phyloP scores from a whole-genome alignment of 768 basidiomycete genomes.

The Termitomyces sp. region DNA sequence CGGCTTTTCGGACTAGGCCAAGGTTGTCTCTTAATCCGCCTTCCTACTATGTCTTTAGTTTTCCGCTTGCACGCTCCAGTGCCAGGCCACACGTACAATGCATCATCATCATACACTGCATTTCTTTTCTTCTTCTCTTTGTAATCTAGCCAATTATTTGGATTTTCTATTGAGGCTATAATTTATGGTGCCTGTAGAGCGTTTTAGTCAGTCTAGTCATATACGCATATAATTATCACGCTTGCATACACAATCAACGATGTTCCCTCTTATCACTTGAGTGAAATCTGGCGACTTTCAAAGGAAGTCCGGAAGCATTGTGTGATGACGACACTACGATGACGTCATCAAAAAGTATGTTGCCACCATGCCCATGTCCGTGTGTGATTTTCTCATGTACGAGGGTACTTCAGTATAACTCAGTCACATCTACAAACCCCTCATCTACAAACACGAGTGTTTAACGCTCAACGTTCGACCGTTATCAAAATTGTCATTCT shows the following conservation, averaged over 20 bases:
- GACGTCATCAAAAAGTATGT: not conserved
- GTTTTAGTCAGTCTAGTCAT: constrained; percentile 8
- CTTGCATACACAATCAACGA: not conserved
- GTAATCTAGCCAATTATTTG: not conserved
- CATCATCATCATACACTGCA: not conserved
- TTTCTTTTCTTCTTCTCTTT: not conserved
- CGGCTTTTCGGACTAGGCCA: not conserved
- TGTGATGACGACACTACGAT: not conserved
- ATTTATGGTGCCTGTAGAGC: constrained; percentile 3
- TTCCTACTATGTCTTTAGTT: not conserved
- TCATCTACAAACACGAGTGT: not conserved
- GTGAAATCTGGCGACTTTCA: not conserved
- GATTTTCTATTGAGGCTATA: not conserved
- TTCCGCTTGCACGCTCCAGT: not conserved
- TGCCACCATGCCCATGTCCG: not conserved
- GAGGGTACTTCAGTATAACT: not conserved
- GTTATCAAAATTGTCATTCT: not conserved
- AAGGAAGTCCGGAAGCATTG: not conserved
- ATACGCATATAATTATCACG: constrained; percentile 8
- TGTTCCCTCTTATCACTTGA: too few relatives aligned
- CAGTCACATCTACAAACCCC: not conserved
- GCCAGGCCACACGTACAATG: constrained; percentile 3
- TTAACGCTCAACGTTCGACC: not conserved
- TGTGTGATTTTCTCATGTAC: not conserved
- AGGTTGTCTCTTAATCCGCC: not conserved